Base-by-base conservation (phyloP, 768 basidiomycete genomes). In the Royoungia palumana region DNA sequence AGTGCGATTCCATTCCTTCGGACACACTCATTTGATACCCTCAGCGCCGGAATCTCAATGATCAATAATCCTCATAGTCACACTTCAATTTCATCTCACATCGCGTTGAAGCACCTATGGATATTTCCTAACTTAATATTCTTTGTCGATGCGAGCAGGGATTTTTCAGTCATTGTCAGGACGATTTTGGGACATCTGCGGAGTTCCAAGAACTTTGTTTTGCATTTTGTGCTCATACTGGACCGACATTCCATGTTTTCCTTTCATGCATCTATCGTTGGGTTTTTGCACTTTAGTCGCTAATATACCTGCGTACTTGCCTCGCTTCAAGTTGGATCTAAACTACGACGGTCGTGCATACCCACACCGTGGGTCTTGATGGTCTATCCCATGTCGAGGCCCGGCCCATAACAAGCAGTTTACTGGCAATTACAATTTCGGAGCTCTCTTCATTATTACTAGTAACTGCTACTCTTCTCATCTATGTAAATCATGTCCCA, bases 1-100 rank as follows among this genome's bases (percentile, higher is more conserved):
- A 41, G 50, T 51, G 42, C 32, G 43, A 47, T 46, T 22, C 28
- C 62, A 47, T 42, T 62, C 65, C 41, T 50, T 55, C 8, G 41
- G 47, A 53, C 49, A 56, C 60, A 51, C 46, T 60, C 60, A 54
- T 56, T 59, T 54, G 53, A 69, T 69, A 66, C 60, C 64, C 55
- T 44, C 41, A 57, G 21, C 46, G 44, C 42, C 49, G 51, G 54
- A 64, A 50, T 44, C 28, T 16, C 56, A 52, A 48, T 22, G 46
- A 52, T 50, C 41, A 53, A 16, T 36, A 50, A 43, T 45, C 47
- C n/a, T 53, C 49, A 51, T 47, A 54, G 17, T 48, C 60, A 57
- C 54, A 49, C 52, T 28, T 49, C 47, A 53, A 14, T 47, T 32
- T 34, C 50, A 51, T 30, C 44, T 47, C 44, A 44, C 43, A 37